These are phyloP conservation scores for Penicillium tannophilum DNA, from an alignment of 495 filamentous ascomycete genomes.

Conservation along the genomic window DNA sequence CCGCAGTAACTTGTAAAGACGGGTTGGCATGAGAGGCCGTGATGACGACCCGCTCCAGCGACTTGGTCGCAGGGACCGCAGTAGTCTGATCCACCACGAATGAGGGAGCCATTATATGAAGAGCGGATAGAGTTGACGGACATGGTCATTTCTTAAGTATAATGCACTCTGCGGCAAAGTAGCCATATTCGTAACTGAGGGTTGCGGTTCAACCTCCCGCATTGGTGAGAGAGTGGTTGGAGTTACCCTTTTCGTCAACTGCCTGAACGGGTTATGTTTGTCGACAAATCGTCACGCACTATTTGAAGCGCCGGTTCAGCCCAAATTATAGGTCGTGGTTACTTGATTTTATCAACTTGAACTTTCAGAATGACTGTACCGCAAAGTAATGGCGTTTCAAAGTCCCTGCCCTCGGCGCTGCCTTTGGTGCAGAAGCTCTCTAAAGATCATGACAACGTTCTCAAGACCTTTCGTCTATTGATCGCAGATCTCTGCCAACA, in stretches of 20 bases:
- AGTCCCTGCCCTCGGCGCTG: conserved; percentile 22
- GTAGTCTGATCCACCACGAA: conserved; percentile 15
- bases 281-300: conserved; percentile 6
- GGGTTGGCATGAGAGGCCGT: conserved; percentile 48
- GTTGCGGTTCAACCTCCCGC: conserved; percentile 4
- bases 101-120: conserved; percentile 18
- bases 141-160: conserved; percentile 14
- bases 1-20: conserved; percentile 57
- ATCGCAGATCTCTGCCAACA: conserved; percentile 64
- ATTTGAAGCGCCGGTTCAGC: conserved; percentile 11
- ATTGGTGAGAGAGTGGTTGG: conserved; percentile 4
- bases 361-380: conserved; percentile 18
- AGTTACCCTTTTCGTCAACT: conserved; percentile 12
- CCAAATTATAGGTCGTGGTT: background rate
- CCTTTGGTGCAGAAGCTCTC: conserved; percentile 29
- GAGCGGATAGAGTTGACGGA: conserved; percentile 1
- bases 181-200: background rate
- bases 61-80: conserved; percentile 14
- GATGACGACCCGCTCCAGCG: conserved; percentile 12
- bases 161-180: conserved; percentile 4
- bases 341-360: background rate
- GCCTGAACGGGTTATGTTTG: conserved; percentile 15
- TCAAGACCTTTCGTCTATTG: conserved; percentile 54
- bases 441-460: conserved; percentile 46
- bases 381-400: conserved; percentile 13